Evolutionary conservation across 176 grass and related monocot genomes (phyloP).

Genomic region (Saccharum officinarum): DNA sequence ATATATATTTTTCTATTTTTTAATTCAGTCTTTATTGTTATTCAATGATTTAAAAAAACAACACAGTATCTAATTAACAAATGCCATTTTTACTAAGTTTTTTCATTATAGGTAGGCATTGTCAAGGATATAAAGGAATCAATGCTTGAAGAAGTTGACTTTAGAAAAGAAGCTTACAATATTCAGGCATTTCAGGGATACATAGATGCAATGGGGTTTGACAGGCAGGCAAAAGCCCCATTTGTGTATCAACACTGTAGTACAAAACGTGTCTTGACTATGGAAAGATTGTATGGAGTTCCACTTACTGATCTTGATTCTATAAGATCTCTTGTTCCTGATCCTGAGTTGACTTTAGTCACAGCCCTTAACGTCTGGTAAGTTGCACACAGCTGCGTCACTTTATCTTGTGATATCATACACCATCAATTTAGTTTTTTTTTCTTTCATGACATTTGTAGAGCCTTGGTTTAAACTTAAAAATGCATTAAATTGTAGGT

Average conservation of each 20-base stretch:
- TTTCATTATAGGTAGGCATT: conserved; percentile 70
- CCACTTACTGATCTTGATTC: conserved; percentile 97
- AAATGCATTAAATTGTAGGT: conserved; percentile 56
- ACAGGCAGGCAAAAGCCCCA: conserved; percentile 88
- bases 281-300: conserved; percentile 98
- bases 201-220: conserved; percentile 79
- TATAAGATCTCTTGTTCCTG: conserved; percentile 84
- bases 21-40: not conserved
- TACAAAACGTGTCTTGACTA: conserved; percentile 78
- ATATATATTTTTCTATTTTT: too few relatives aligned
- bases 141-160: conserved; percentile 99
- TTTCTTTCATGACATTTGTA: not conserved
- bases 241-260: conserved; percentile 85
- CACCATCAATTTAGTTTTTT: not conserved
- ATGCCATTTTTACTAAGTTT: not conserved
- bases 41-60: not conserved
- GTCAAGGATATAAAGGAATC: conserved; percentile 93
- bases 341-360: conserved; percentile 86
- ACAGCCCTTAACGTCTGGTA: conserved; percentile 98
- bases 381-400: not conserved
- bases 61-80: not conserved
- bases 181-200: conserved; percentile 83
- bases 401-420: not conserved
- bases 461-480: not conserved
- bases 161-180: conserved; percentile 93